Percentiles rank a stretch among this genome's conserved stretches.
phyloP scores from a whole-genome alignment of 2,329 filamentous ascomycete genomes.

The Fusarium subtropicale region DNA sequence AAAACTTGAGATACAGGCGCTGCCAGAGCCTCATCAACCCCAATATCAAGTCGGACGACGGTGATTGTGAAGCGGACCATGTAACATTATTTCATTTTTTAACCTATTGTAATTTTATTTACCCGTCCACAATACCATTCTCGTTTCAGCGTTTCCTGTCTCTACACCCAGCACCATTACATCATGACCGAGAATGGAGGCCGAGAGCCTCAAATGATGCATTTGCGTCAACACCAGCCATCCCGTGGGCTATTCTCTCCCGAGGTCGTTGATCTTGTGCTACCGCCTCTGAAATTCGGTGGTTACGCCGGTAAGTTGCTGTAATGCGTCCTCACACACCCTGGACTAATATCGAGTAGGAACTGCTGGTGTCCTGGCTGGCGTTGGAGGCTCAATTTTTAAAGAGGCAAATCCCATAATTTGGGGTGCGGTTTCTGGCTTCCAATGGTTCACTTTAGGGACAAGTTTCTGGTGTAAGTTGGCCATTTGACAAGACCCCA shows the following conservation, averaged over 20 bases:
- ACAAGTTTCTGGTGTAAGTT: conserved; percentile 78
- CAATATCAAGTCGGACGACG: conserved; percentile 17
- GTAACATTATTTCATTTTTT: conserved; percentile 35
- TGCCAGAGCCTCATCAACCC: conserved; percentile 33
- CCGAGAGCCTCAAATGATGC: conserved; percentile 35
- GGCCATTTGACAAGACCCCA: background rate
- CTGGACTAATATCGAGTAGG: conserved; percentile 57
- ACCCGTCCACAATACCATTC: background rate
- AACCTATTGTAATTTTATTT: conserved; percentile 24
- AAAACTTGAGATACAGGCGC: conserved; percentile 27
- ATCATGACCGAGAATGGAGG: conserved; percentile 38
- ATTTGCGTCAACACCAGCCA: conserved; percentile 43
- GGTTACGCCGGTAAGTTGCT: conserved; percentile 63
- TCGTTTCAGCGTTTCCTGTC: background rate
- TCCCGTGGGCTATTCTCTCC: conserved; percentile 56
- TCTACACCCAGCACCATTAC: background rate
- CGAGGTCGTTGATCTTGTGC: conserved; percentile 59
- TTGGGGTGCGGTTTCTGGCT: conserved; percentile 77
- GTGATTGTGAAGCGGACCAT: conserved; percentile 23
- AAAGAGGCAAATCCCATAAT: conserved; percentile 74
- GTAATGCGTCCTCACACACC: background rate
- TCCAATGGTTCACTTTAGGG: conserved; percentile 85
- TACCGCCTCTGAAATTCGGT: conserved; percentile 69
- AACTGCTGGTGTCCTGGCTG: conserved; percentile 70
- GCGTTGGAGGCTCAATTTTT: conserved; percentile 77